These are phyloP conservation scores for Penicillium sp. DNA, from an alignment of 2,329 filamentous ascomycete genomes.

Conservation along the genomic window DNA sequence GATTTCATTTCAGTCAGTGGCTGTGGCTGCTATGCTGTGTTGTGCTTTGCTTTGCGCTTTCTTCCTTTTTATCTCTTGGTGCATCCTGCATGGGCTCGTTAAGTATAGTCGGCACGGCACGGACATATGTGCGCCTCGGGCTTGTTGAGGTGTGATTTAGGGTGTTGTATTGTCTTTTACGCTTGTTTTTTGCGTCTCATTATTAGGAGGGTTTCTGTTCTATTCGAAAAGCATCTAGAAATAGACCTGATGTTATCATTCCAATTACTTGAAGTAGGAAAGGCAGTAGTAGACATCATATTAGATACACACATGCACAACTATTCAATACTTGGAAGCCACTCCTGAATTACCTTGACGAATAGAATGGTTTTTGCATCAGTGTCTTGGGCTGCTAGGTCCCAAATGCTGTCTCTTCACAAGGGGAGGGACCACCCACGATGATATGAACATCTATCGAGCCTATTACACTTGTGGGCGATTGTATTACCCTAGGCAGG, in stretches of 20 bases:
- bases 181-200: slow-evolving; percentile 5
- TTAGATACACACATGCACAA: neutral
- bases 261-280: no score
- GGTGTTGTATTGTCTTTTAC: slow-evolving; percentile 20
- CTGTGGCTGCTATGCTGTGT: slow-evolving; percentile 17
- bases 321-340: no score
- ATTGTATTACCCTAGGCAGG: no score
- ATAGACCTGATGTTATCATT: slow-evolving; percentile 23
- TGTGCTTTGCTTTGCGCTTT: slow-evolving; percentile 14
- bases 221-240: slow-evolving; percentile 32
- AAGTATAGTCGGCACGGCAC: slow-evolving; percentile 30
- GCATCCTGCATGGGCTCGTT: slow-evolving; percentile 30
- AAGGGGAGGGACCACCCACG: no score
- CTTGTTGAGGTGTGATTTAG: slow-evolving; percentile 28
- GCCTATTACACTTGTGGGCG: no score
- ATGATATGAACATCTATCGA: no score
- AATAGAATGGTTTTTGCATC: no score
- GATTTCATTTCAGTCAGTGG: slow-evolving; percentile 8
- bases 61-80: slow-evolving; percentile 13
- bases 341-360: no score
- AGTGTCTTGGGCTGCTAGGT: no score
- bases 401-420: no score
- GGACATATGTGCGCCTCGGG: slow-evolving; percentile 29
- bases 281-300: no score
- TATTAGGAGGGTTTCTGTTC: slow-evolving; percentile 16